These are phyloP conservation scores for Termitomyces sp. DNA, from an alignment of 768 basidiomycete genomes.

Conservation along the genomic window DNA sequence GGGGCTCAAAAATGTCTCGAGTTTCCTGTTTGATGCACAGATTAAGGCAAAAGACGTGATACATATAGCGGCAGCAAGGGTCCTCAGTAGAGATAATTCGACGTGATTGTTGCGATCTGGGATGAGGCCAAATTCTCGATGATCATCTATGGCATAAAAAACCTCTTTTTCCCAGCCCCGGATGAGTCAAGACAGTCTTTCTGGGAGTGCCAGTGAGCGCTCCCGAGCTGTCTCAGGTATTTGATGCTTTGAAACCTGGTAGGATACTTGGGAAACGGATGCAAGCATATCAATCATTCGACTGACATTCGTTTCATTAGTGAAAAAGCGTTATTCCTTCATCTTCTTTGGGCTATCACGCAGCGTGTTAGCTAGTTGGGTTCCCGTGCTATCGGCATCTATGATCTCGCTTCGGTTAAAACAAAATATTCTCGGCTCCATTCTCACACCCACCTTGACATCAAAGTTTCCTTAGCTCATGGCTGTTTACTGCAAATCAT, in stretches of 20 bases:
- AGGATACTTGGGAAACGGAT: not conserved
- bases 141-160: not conserved
- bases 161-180: not conserved
- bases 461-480: not conserved
- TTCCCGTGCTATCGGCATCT: too few relatives aligned
- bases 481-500: not conserved
- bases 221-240: not conserved
- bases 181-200: not conserved
- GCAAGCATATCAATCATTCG: not conserved
- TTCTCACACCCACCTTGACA: not conserved
- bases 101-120: not conserved
- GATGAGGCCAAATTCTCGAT: not conserved
- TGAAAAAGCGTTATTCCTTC: not conserved
- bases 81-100: not conserved
- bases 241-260: not conserved
- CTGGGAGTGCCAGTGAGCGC: not conserved
- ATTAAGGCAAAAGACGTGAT: not conserved
- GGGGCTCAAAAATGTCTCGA: not conserved
- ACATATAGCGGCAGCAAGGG: not conserved
- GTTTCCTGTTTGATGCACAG: not conserved
- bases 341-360: not conserved
- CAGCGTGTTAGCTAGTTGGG: too few relatives aligned
- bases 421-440: not conserved
- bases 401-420: not conserved
- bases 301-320: not conserved